Evolutionary conservation across 805 yeast species (phyloP).

Genomic region (Zygosaccharomyces rouxii): DNA sequence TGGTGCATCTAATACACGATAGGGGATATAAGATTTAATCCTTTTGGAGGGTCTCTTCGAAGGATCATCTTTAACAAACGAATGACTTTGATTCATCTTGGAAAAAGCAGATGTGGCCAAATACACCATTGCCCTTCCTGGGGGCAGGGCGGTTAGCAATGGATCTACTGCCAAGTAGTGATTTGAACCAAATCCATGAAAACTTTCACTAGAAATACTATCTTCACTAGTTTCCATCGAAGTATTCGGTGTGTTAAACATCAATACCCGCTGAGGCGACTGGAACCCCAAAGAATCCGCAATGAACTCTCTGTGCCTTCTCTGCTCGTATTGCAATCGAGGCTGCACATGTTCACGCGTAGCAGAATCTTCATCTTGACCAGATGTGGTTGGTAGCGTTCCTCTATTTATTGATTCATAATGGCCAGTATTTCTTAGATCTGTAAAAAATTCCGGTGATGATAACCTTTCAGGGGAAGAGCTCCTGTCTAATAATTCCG

Average conservation of each 20-base stretch:
- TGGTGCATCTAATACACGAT: slow-evolving; percentile 61
- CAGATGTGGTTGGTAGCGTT: slow-evolving; percentile 1
- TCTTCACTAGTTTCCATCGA: slow-evolving; percentile 1
- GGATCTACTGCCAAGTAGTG: slow-evolving; percentile 19
- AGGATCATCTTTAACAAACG: slow-evolving; percentile 10
- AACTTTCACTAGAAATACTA: not conserved
- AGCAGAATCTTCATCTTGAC: not conserved
- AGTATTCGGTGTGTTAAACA: slow-evolving; percentile 19
- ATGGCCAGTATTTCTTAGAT: slow-evolving; percentile 23
- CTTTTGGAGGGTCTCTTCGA: slow-evolving; percentile 24
- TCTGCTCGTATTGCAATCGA: slow-evolving; percentile 6
- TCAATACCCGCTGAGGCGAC: slow-evolving; percentile 41
- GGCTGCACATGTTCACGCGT: not conserved
- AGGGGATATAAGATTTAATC: slow-evolving; percentile 41
- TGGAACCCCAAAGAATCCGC: slow-evolving; percentile 49
- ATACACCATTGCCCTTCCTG: slow-evolving; percentile 17
- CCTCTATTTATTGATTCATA: slow-evolving; percentile 19
- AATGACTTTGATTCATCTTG: slow-evolving; percentile 11
- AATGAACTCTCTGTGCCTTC: slow-evolving; percentile 37
- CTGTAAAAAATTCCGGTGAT: slow-evolving; percentile 32
- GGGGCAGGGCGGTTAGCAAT: slow-evolving; percentile 21
- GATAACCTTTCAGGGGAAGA: slow-evolving; percentile 29
- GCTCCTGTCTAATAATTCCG: slow-evolving; percentile 16
- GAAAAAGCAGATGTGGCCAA: slow-evolving; percentile 15
- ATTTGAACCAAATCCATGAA: slow-evolving; percentile 1